These are phyloP conservation scores for Xanthoceras sorbifolium DNA, from an alignment of 345 rosid genomes.

Conservation along the genomic window DNA sequence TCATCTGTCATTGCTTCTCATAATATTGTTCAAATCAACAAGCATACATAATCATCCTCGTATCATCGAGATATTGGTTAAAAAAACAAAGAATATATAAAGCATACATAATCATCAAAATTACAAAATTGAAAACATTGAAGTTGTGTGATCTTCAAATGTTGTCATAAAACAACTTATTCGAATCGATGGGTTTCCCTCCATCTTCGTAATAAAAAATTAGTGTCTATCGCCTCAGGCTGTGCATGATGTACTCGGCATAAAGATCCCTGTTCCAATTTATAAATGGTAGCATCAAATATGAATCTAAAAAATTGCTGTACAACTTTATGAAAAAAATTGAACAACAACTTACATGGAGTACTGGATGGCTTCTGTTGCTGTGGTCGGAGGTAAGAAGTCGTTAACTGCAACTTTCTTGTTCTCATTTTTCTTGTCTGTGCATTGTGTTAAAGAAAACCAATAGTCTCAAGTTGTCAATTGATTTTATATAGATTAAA, in stretches of 20 bases:
- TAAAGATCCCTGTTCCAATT: constrained; percentile 86
- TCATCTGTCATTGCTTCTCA: not conserved
- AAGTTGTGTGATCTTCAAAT: not conserved
- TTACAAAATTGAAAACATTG: not conserved
- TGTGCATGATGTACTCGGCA: constrained; percentile 73
- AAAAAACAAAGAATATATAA: constrained; percentile 1
- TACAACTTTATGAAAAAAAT: not conserved
- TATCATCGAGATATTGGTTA: not conserved
- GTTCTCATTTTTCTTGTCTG: constrained; percentile 98
- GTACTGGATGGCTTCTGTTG: constrained; percentile 78
- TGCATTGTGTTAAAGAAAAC: constrained; percentile 23
- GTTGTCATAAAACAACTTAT: constrained; percentile 20
- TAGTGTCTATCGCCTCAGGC: constrained; percentile 59
- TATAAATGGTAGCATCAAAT: constrained; percentile 15
- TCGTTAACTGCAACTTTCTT: constrained; percentile 95
- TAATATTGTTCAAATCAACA: not conserved
- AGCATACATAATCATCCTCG: not conserved
- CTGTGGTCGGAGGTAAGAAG: constrained; percentile 64
- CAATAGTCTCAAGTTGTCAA: not conserved
- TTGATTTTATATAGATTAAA: constrained; percentile 12
- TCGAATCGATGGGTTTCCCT: constrained; percentile 3
- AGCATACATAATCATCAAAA: constrained; percentile 11
- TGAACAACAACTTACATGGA: constrained; percentile 59
- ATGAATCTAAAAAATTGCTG: not conserved
- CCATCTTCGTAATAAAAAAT: not conserved